Evolutionary conservation across 805 yeast species (phyloP).

Genomic region (Zygoascus biomembranicola): DNA sequence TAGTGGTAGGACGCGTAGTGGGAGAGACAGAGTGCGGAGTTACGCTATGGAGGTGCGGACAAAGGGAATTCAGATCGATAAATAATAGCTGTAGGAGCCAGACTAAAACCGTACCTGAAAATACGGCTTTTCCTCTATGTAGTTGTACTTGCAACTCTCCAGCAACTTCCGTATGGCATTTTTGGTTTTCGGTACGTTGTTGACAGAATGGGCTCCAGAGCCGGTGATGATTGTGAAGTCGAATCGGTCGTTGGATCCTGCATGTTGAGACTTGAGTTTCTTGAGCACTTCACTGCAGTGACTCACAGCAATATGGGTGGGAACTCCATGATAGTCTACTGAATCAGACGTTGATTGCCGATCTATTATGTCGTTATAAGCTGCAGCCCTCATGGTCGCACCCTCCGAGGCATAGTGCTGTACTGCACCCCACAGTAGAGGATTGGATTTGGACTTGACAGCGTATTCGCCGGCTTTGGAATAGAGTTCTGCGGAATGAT

Average conservation of each 20-base stretch:
- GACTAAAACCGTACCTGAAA: background rate
- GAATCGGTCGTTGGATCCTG: background rate
- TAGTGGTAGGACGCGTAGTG: background rate
- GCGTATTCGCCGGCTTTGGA: conserved; percentile 8
- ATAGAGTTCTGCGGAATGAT: background rate
- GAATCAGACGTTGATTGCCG: conserved; percentile 5
- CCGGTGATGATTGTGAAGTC: conserved; percentile 18
- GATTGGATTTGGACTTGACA: conserved; percentile 16
- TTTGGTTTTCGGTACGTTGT: conserved; percentile 18
- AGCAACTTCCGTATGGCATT: conserved; percentile 14
- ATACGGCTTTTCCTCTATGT: background rate
- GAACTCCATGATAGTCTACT: conserved; percentile 17
- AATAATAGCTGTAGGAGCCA: background rate
- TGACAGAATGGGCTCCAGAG: conserved; percentile 17
- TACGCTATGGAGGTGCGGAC: background rate
- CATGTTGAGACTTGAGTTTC: background rate
- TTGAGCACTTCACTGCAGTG: conserved; percentile 6
- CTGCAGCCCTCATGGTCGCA: background rate
- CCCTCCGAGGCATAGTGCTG: conserved; percentile 13
- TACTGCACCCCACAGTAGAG: conserved; percentile 15
- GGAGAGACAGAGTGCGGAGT: background rate
- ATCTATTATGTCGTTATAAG: conserved; percentile 3
- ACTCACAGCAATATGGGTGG: conserved; percentile 12
- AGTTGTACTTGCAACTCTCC: background rate
- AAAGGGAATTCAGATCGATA: background rate